A percentile compares a stretch with the other conserved stretches of the same genome.
These are phyloP conservation scores for Mrakia blollopis DNA, from an alignment of 768 basidiomycete species.

Conservation along the genomic window DNA sequence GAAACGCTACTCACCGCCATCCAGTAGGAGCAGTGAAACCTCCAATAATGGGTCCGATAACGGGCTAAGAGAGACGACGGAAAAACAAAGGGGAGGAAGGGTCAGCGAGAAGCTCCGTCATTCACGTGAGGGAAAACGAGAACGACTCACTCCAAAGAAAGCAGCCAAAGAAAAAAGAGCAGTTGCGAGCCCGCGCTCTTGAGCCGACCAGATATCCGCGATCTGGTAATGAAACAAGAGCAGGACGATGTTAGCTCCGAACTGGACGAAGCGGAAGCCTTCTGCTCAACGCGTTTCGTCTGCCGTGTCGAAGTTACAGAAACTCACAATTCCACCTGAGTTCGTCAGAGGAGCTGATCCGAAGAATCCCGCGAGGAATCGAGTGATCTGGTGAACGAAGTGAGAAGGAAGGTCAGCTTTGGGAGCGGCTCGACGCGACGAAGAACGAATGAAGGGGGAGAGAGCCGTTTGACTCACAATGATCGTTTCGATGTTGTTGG, in stretches of 20 bases:
- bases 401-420: no score
- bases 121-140: no score
- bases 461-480: neutral
- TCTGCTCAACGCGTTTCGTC: no score
- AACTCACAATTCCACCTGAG: constrained; percentile 6
- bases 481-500: constrained; percentile 32
- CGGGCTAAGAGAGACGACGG: neutral
- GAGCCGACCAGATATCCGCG: constrained; percentile 11
- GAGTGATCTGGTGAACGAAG: neutral
- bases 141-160: constrained; percentile 22
- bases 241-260: no score
- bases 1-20: constrained; percentile 45
- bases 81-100: no score
- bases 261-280: no score
- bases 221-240: neutral
- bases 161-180: constrained; percentile 22
- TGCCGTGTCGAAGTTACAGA: no score
- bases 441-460: no score
- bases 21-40: constrained; percentile 51
- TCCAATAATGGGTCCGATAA: constrained; percentile 53
- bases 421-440: no score
- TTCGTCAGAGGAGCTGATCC: constrained; percentile 25
- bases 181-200: neutral
- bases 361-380: constrained; percentile 26
- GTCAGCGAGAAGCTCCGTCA: no score